These are phyloP conservation scores for Actinomucor elegans DNA, from an alignment of 371 early-diverging fungal species.

Conservation along the genomic window DNA sequence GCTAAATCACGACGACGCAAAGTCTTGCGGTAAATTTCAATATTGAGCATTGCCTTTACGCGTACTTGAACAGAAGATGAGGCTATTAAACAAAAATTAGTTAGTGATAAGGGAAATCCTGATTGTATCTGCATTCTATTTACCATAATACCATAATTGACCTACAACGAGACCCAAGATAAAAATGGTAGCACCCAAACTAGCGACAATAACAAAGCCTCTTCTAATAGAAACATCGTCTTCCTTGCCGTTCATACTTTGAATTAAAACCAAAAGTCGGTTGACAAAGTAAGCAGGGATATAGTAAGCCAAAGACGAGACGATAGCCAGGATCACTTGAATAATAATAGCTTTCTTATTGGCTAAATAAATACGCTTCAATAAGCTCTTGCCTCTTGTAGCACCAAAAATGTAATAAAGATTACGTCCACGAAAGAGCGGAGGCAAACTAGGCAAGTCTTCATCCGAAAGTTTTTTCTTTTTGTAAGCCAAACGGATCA, in stretches of 20 bases:
- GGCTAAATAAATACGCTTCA: slow-evolving; percentile 28
- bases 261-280: slow-evolving; percentile 33
- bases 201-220: slow-evolving; percentile 45
- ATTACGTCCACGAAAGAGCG: slow-evolving; percentile 33
- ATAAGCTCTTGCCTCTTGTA: slow-evolving; percentile 18
- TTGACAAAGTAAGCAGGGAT: slow-evolving; percentile 43
- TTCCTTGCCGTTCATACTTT: slow-evolving; percentile 21
- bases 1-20: slow-evolving; percentile 63
- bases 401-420: slow-evolving; percentile 33
- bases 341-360: slow-evolving; percentile 25
- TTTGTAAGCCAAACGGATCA: slow-evolving; percentile 29
- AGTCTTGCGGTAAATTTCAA: slow-evolving; percentile 62
- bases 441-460: slow-evolving; percentile 37
- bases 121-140: too few species aligned
- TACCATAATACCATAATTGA: slow-evolving; percentile 56
- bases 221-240: slow-evolving; percentile 10
- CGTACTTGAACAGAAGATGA: slow-evolving; percentile 44
- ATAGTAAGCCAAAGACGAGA: slow-evolving; percentile 33
- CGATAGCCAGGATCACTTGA: slow-evolving; percentile 27
- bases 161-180: slow-evolving; percentile 40
- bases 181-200: slow-evolving; percentile 40
- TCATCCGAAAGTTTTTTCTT: slow-evolving; percentile 32
- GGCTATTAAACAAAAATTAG: slow-evolving; percentile 9
- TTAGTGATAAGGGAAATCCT: not conserved
- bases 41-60: slow-evolving; percentile 49